phyloP scores from a whole-genome alignment of 208 protist species.

The Crithidia acanthocephali region DNA sequence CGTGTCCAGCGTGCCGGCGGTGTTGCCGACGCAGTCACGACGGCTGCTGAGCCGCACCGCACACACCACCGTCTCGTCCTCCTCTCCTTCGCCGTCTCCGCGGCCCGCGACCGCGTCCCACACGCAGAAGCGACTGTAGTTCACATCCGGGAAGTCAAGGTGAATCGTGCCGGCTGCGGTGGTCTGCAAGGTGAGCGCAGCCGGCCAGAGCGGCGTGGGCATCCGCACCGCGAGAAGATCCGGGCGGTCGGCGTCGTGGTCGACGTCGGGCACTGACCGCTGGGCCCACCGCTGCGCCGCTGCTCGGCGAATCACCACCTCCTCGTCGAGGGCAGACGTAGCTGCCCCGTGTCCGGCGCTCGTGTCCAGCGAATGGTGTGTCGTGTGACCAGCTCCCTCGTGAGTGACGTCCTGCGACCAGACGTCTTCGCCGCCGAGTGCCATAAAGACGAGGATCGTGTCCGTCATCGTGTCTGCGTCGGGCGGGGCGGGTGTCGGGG shows the following conservation, averaged over 20 bases:
- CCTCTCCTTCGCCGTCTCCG: background rate
- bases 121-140: slow-evolving; percentile 30
- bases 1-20: slow-evolving; percentile 52
- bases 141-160: slow-evolving; percentile 22
- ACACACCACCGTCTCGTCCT: slow-evolving; percentile 28
- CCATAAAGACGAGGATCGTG: slow-evolving; percentile 30
- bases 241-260: slow-evolving; percentile 18
- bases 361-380: too few species aligned
- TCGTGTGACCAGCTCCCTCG: too few species aligned
- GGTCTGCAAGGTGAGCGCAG: slow-evolving; percentile 20
- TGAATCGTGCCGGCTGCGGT: slow-evolving; percentile 28
- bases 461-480: background rate
- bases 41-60: slow-evolving; percentile 44
- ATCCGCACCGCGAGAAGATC: slow-evolving; percentile 33
- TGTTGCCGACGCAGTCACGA: slow-evolving; percentile 51
- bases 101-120: background rate
- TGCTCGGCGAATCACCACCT: slow-evolving; percentile 6
- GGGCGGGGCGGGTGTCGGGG: background rate
- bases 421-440: slow-evolving; percentile 29
- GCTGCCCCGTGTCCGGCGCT: too few species aligned
- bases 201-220: slow-evolving; percentile 36
- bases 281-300: slow-evolving; percentile 31
- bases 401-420: slow-evolving; percentile 25
- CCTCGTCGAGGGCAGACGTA: background rate
- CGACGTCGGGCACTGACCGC: slow-evolving; percentile 17